Percentiles rank a stretch among this genome's conserved stretches.
Evolutionary conservation across 1,284 basidiomycete species (phyloP).

Genomic region (Ustilago cynodontis): DNA sequence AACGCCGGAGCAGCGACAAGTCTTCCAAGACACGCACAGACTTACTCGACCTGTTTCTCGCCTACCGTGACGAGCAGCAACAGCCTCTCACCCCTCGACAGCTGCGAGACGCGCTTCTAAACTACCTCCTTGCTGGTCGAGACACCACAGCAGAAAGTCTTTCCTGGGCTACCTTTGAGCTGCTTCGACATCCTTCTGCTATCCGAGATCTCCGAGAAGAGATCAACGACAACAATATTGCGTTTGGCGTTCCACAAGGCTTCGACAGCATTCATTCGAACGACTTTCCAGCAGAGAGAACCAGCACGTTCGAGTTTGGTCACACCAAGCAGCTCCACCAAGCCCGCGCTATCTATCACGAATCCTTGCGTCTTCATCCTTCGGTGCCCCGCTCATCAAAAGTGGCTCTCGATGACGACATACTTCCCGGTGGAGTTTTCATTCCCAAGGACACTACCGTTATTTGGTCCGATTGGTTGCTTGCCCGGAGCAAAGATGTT

Average conservation of each 20-base stretch:
- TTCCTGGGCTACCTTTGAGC: constrained; percentile 45
- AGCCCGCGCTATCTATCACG: constrained; percentile 29
- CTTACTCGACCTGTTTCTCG: constrained; percentile 44
- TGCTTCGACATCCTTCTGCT: constrained; percentile 26
- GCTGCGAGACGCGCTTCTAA: constrained; percentile 48
- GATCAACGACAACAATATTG: background rate
- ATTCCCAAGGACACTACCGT: constrained; percentile 9
- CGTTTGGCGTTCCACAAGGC: background rate
- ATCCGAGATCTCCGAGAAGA: constrained; percentile 22
- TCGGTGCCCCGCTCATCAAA: constrained; percentile 31
- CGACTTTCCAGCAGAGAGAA: constrained; percentile 4
- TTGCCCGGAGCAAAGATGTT: constrained; percentile 71
- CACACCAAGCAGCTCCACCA: constrained; percentile 27
- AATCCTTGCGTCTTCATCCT: constrained; percentile 46
- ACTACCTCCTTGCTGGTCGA: constrained; percentile 49
- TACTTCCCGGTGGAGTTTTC: constrained; percentile 15
- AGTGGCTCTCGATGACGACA: constrained; percentile 15
- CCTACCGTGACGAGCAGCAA: constrained; percentile 28
- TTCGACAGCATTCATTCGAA: background rate
- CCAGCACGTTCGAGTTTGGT: constrained; percentile 25
- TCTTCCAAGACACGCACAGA: constrained; percentile 19
- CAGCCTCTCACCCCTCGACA: constrained; percentile 27
- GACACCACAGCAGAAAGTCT: constrained; percentile 49
- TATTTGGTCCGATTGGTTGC: constrained; percentile 47
- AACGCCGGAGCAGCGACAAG: background rate